Evolutionary conservation across 805 yeast genomes (phyloP).

Genomic region (Yarrowia phangngaensis): DNA sequence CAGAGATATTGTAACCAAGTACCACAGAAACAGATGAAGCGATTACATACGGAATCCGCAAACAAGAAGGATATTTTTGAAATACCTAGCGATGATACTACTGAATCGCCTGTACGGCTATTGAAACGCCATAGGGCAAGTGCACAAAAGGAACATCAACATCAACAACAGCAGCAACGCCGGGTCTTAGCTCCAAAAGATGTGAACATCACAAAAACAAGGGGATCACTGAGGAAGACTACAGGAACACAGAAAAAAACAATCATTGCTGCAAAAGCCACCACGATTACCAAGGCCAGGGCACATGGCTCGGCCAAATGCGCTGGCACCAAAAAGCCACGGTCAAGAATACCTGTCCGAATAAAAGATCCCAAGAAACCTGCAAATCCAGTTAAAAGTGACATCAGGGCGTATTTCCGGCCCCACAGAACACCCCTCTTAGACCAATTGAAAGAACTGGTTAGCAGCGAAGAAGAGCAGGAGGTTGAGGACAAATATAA

Average conservation of each 20-base stretch:
- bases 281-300: neutral
- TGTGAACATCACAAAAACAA: neutral
- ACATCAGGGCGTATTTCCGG: constrained; percentile 4
- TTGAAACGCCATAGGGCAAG: neutral
- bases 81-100: constrained; percentile 9
- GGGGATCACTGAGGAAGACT: no score
- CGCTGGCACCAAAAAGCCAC: neutral
- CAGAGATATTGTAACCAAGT: no score
- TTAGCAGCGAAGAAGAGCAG: neutral
- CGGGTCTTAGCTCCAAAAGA: neutral
- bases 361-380: neutral
- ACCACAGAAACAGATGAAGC: constrained; percentile 3
- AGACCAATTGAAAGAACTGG: constrained; percentile 6
- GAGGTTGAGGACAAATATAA: neutral
- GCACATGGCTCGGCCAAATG: neutral
- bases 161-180: neutral
- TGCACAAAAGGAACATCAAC: neutral
- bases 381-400: neutral
- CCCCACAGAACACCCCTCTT: neutral
- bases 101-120: neutral
- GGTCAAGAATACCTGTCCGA: neutral
- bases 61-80: constrained; percentile 10
- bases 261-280: neutral
- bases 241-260: neutral
- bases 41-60: neutral